Percentiles rank a stretch among this genome's conserved stretches.
These are phyloP conservation scores for Sequoia sempervirens DNA, from an alignment of 75 land plant genomes.

Conservation along the genomic window DNA sequence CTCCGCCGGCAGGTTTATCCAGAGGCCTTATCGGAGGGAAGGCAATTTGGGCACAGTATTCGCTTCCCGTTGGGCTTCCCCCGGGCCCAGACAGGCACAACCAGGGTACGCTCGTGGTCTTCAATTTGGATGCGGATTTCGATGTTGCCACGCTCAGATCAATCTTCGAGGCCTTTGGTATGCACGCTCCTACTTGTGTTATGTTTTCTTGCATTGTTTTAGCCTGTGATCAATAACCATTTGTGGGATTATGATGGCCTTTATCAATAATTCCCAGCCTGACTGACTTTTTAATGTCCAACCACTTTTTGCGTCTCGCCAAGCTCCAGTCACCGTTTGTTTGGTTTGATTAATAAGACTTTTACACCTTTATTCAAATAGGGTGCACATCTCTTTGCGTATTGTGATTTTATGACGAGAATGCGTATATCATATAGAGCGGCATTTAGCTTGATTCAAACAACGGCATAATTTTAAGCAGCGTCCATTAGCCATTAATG, in stretches of 20 bases:
- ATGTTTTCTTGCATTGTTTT: background rate
- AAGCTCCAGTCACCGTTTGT: too few species aligned
- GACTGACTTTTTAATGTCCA: too few species aligned
- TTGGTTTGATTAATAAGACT: background rate
- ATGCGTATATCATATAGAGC: too few species aligned
- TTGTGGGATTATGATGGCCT: too few species aligned
- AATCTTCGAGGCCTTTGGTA: slow-evolving; percentile 75
- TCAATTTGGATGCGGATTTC: slow-evolving; percentile 64
- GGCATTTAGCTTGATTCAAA: too few species aligned
- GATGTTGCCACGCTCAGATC: slow-evolving; percentile 27
- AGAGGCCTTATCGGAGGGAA: slow-evolving; percentile 64
- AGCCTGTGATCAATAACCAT: background rate
- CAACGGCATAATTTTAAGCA: too few species aligned
- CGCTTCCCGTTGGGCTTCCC: slow-evolving; percentile 30
- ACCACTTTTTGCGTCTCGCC: too few species aligned
- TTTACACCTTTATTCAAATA: background rate
- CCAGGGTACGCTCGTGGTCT: slow-evolving; percentile 87
- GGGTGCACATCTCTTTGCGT: background rate
- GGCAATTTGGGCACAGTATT: slow-evolving; percentile 90
- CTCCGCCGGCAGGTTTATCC: slow-evolving; percentile 10
- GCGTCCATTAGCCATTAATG: too few species aligned
- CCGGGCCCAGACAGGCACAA: slow-evolving; percentile 34
- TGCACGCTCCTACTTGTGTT: background rate
- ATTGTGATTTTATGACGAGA: too few species aligned
- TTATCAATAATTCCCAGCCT: background rate